Evolutionary conservation across 306 rosid genomes (phyloP), one percentile per base, ranked within the genome.

Genomic region (Ormosia emarginata): DNA sequence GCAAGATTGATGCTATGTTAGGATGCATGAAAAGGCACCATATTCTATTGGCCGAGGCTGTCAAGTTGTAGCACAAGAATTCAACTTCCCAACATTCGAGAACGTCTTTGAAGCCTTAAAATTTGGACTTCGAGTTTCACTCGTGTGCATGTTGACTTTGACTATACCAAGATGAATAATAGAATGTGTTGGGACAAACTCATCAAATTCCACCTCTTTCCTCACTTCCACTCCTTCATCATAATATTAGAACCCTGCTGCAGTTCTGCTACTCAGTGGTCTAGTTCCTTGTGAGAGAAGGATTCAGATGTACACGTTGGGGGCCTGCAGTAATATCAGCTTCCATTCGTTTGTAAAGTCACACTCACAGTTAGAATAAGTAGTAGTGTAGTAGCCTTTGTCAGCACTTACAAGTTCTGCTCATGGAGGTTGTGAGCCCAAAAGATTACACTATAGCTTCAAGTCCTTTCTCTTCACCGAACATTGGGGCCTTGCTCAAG

Each of bases 61-160:
- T 75, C 80, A 71, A 74, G 88, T 82, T 79, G 80, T 73, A 71
- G 82, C 78, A 71, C 87, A 75, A 88, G 89, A 82, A 86, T 80
- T 89, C 87, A 90, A 92, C 91, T 89, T 87, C 83, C 63, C 89
- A 30, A 32, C 82, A 81, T 76, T 79, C 98, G 67, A 94, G 87
- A 86, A 70, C 94, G 87, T 86, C 83, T 86, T 89, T 92, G 82
- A 90, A 86, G 96, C 91, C 96, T 90, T 91, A 81, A 90, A 87
- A 50, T 71, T 81, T 86, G 97, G 97, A 74, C 34, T 86, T 78
- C 55, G 79, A 82, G 85, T 86, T 89, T 83, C 98, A 92, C 92
- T 90, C 97, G 94, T 91, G 97, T 90, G 97, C 93, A 80, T 86
- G 72, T 90, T 91, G 91, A 89, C 92, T 85, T 90, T 89, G 91